phyloP scores from a whole-genome alignment of 148 eudicot species.

The Gaultheria prostrata region DNA sequence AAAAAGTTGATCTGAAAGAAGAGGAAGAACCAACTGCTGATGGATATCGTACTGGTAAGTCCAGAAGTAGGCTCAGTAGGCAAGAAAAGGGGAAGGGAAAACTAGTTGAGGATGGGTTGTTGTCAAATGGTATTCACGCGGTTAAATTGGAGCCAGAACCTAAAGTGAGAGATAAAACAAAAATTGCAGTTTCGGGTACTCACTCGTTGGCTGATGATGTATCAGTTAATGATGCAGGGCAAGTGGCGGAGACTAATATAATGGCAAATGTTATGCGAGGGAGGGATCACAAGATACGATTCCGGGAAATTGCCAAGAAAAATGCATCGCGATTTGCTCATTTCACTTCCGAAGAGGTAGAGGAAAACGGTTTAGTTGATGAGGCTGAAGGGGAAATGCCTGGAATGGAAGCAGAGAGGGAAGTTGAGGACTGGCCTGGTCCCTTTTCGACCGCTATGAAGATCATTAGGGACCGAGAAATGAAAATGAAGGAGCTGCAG shows the following conservation, averaged over 20 bases:
- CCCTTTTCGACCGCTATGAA: constrained; percentile 94
- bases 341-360: constrained; percentile 44
- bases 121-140: not conserved
- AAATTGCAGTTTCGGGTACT: not conserved
- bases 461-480: constrained; percentile 62
- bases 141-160: constrained; percentile 13
- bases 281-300: constrained; percentile 26
- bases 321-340: constrained; percentile 65
- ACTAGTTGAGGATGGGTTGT: constrained; percentile 16
- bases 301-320: constrained; percentile 45
- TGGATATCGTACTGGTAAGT: not conserved
- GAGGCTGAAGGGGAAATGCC: constrained; percentile 36
- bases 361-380: constrained; percentile 22
- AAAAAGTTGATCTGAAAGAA: not conserved
- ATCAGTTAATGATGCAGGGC: not conserved
- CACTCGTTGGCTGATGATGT: not conserved
- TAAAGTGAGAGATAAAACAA: not conserved
- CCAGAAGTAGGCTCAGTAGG: constrained; percentile 31
- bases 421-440: constrained; percentile 84
- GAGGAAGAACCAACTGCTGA: not conserved
- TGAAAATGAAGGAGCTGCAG: constrained; percentile 25
- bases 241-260: not conserved
- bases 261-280: not conserved
- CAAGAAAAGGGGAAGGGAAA: constrained; percentile 75
- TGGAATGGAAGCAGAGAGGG: constrained; percentile 14